These are phyloP conservation scores for Ceratobasidium papillatum DNA, from an alignment of 1,284 basidiomycete species.

Conservation along the genomic window DNA sequence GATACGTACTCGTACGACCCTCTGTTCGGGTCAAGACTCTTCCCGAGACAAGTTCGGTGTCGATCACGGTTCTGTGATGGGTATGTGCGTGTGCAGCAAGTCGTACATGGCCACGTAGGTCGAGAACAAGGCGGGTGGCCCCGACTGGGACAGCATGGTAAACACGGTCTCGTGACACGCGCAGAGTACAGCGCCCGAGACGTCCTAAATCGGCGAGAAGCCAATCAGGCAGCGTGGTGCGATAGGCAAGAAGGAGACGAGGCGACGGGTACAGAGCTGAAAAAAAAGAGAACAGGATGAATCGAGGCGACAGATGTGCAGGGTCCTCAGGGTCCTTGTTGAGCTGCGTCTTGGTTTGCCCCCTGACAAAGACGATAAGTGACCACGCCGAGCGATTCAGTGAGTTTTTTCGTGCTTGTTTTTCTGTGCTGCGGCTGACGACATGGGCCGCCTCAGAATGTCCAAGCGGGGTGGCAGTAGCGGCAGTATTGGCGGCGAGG, in stretches of 20 bases:
- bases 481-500: not conserved
- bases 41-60: too few species aligned
- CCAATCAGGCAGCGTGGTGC: not conserved
- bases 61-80: too few species aligned
- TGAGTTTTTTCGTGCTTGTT: not conserved
- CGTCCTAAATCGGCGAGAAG: not conserved
- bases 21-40: too few species aligned
- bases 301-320: conserved; percentile 8
- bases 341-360: not conserved
- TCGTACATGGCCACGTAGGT: not conserved
- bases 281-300: not conserved
- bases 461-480: conserved; percentile 1
- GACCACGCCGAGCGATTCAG: not conserved
- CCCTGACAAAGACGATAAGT: conserved; percentile 8
- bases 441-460: conserved; percentile 1
- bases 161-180: conserved; percentile 16
- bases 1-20: too few species aligned
- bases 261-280: not conserved
- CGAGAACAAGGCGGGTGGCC: too few species aligned
- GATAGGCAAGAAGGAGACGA: not conserved
- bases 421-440: not conserved
- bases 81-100: not conserved
- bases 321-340: conserved; percentile 23
- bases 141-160: too few species aligned
- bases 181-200: not conserved